Evolutionary conservation across 2,329 filamentous ascomycete species (phyloP).

Genomic region (Xylariaceae sp.): DNA sequence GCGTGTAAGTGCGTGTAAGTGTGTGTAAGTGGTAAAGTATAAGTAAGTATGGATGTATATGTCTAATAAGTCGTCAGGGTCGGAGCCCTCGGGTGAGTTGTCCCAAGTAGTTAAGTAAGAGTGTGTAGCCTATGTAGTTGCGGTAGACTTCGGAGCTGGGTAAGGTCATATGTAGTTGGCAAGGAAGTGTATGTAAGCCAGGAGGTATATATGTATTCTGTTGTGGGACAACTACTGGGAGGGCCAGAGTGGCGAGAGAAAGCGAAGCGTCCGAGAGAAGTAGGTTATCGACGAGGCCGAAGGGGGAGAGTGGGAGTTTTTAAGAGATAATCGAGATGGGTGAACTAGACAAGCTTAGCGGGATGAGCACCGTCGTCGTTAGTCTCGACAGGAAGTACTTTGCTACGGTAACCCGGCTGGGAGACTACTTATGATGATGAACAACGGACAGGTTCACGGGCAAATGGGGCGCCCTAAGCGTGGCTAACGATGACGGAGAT

Average conservation of each 20-base stretch:
- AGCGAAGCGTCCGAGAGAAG: slow-evolving; percentile 11
- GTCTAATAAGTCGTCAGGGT: not conserved
- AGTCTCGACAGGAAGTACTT: slow-evolving; percentile 22
- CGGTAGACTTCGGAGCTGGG: not conserved
- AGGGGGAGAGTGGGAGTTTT: slow-evolving; percentile 29
- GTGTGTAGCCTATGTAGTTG: not conserved
- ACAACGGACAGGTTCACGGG: slow-evolving; percentile 29
- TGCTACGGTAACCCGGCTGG: slow-evolving; percentile 28
- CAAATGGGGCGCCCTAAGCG: slow-evolving; percentile 25
- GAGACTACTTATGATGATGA: slow-evolving; percentile 29
- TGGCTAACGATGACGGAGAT: slow-evolving; percentile 28
- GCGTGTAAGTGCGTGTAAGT: slow-evolving; percentile 1
- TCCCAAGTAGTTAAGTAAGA: not conserved
- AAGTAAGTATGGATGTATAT: slow-evolving; percentile 3
- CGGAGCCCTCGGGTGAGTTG: not conserved
- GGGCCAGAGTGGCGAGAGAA: not conserved
- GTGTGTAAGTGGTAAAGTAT: not conserved
- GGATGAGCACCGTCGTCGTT: slow-evolving; percentile 13
- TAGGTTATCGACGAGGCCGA: slow-evolving; percentile 18
- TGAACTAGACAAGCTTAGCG: slow-evolving; percentile 14
- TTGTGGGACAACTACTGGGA: not conserved
- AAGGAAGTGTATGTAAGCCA: not conserved
- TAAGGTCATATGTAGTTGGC: not conserved
- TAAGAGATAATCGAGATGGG: slow-evolving; percentile 23
- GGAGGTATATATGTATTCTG: not conserved